Percentiles rank a stretch among this genome's conserved stretches.
phyloP scores from a whole-genome alignment of 2,329 filamentous ascomycete species.

The Talaromyces sp. region DNA sequence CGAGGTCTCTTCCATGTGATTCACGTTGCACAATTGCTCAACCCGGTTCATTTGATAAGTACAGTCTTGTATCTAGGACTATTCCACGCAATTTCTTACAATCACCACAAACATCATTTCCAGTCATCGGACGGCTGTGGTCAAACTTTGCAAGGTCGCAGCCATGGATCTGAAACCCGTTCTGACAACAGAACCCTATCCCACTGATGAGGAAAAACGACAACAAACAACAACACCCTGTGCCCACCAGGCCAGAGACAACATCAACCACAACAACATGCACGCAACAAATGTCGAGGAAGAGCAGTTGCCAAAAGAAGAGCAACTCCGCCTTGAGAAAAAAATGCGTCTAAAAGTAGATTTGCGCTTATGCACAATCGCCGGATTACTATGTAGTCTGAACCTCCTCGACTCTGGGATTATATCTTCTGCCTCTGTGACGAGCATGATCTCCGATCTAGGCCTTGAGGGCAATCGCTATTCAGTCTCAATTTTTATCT shows the following conservation, averaged over 20 bases:
- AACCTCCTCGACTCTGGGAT: constrained; percentile 68
- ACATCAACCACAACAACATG: not conserved
- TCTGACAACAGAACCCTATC: constrained; percentile 11
- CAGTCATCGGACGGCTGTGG: not conserved
- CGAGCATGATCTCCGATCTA: constrained; percentile 63
- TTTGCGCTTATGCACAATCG: constrained; percentile 65
- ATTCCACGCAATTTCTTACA: not conserved
- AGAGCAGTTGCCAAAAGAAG: constrained; percentile 20
- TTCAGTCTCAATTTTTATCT: constrained; percentile 68
- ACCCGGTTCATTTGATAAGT: not conserved
- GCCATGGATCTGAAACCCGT: constrained; percentile 5
- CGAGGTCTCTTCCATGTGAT: constrained; percentile 1
- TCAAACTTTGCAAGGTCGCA: not conserved
- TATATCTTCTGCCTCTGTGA: constrained; percentile 66
- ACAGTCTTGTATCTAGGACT: not conserved
- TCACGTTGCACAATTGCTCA: not conserved
- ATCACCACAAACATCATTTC: not conserved
- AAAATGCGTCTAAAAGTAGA: constrained; percentile 62
- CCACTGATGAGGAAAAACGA: not conserved
- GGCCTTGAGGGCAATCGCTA: constrained; percentile 63
- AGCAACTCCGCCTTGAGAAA: constrained; percentile 35
- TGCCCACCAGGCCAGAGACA: not conserved
- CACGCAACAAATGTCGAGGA: constrained; percentile 13
- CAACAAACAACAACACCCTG: constrained; percentile 5
- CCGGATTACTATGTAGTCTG: constrained; percentile 65